Percentiles rank a stretch among this genome's conserved stretches.
Evolutionary conservation across 2,329 filamentous ascomycete species (phyloP).

Genomic region (Venturia asperata): DNA sequence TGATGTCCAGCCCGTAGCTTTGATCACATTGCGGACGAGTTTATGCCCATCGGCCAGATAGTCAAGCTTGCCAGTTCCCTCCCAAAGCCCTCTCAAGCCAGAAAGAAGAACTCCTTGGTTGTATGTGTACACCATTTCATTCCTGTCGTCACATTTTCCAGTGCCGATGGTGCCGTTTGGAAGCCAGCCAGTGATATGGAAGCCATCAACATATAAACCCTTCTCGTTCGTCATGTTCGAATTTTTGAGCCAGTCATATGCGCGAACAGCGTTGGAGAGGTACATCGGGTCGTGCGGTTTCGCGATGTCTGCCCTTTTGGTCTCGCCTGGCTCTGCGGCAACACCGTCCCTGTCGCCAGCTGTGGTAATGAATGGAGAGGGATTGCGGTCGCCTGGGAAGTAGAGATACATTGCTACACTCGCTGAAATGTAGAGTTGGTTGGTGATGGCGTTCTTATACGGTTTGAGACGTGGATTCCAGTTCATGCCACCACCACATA

Average conservation of each 20-base stretch:
- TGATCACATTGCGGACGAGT: constrained; percentile 67
- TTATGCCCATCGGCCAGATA: constrained; percentile 74
- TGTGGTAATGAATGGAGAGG: constrained; percentile 53
- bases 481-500: constrained; percentile 82
- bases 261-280: constrained; percentile 65
- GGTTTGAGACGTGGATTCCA: constrained; percentile 77
- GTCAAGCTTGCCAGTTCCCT: constrained; percentile 61
- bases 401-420: constrained; percentile 85
- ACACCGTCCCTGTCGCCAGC: constrained; percentile 16
- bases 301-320: constrained; percentile 26
- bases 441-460: constrained; percentile 96
- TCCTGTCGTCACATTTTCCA: constrained; percentile 67
- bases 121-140: constrained; percentile 90
- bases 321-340: constrained; percentile 17
- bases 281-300: constrained; percentile 54
- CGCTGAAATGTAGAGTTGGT: constrained; percentile 79
- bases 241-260: constrained; percentile 70
- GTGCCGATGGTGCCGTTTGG: constrained; percentile 54
- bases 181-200: constrained; percentile 64
- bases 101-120: constrained; percentile 89
- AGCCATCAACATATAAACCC: constrained; percentile 80
- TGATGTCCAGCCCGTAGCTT: constrained; percentile 68
- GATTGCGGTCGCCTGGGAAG: constrained; percentile 72
- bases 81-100: constrained; percentile 72
- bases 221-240: constrained; percentile 73